These are phyloP conservation scores for Boletus patriciae DNA, from an alignment of 768 basidiomycete genomes.

Conservation along the genomic window DNA sequence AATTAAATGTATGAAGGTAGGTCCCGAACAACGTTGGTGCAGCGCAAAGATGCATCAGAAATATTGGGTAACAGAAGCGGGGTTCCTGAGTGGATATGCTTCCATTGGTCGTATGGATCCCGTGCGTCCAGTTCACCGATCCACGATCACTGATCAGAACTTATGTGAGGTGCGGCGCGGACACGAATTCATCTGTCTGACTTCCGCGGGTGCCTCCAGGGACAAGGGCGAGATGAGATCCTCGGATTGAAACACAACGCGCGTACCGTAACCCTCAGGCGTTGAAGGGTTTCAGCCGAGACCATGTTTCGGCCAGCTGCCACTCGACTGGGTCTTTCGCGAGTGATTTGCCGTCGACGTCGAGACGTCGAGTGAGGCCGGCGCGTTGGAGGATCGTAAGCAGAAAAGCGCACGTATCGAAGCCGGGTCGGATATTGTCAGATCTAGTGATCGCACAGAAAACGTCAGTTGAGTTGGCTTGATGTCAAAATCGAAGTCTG, in stretches of 20 bases:
- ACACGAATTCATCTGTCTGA: constrained; percentile 5
- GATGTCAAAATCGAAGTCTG: constrained; percentile 15
- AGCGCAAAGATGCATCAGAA: background rate
- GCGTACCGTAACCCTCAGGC: constrained; percentile 3
- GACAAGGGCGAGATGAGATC: constrained; percentile 6
- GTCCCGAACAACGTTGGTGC: background rate
- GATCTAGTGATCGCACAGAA: background rate
- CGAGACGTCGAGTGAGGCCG: background rate
- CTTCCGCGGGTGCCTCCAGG: constrained; percentile 2
- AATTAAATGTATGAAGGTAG: background rate
- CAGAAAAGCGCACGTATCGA: constrained; percentile 10
- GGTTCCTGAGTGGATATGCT: background rate
- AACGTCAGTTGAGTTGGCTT: background rate
- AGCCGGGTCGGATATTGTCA: background rate
- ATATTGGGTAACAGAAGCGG: constrained; percentile 4
- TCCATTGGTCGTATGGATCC: background rate
- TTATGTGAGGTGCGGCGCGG: constrained; percentile 1
- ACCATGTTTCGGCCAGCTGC: constrained; percentile 2
- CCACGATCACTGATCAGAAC: constrained; percentile 16
- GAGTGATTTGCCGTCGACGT: background rate
- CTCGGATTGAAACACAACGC: constrained; percentile 17
- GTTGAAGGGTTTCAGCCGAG: constrained; percentile 8
- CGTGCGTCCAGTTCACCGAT: constrained; percentile 1
- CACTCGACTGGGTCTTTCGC: background rate
- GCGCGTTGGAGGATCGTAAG: constrained; percentile 17